Conservation (phyloP, 352 stramenopile species). For the Phytophthora multivora region DNA sequence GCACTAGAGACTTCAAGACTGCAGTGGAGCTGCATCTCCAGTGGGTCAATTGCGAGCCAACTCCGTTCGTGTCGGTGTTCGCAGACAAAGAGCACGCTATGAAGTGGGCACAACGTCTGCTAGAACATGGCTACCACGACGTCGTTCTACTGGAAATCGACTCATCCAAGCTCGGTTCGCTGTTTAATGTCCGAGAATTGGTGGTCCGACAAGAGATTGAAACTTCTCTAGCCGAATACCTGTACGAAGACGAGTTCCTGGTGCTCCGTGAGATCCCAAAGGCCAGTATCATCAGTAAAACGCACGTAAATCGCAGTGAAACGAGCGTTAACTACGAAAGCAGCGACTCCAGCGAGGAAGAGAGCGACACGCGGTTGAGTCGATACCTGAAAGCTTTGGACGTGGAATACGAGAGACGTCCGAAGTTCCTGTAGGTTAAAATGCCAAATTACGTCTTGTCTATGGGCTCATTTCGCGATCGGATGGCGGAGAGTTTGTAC, state of each 20-base stretch:
- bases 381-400: neutral
- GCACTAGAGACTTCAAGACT: slow-evolving; percentile 2
- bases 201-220: neutral
- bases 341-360: neutral
- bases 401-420: neutral
- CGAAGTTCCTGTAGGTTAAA: neutral
- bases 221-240: neutral
- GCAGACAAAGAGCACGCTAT: slow-evolving; percentile 3
- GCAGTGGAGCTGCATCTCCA: slow-evolving; percentile 10
- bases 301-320: slow-evolving; percentile 2
- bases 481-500: slow-evolving; percentile 66
- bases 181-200: slow-evolving; percentile 14
- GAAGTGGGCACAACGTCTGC: slow-evolving; percentile 7
- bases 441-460: slow-evolving; percentile 7
- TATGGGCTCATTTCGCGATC: slow-evolving; percentile 19
- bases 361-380: neutral
- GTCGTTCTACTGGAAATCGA: slow-evolving; percentile 17
- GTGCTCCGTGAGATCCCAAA: slow-evolving; percentile 9
- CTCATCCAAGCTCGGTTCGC: neutral
- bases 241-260: slow-evolving; percentile 21
- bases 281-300: neutral
- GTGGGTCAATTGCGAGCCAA: slow-evolving; percentile 14
- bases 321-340: too few species aligned
- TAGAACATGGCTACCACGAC: slow-evolving; percentile 11
- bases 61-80: slow-evolving; percentile 25